These are phyloP conservation scores for Hypseocharis bilobata DNA, from an alignment of 441 rosid species.

Conservation along the genomic window DNA sequence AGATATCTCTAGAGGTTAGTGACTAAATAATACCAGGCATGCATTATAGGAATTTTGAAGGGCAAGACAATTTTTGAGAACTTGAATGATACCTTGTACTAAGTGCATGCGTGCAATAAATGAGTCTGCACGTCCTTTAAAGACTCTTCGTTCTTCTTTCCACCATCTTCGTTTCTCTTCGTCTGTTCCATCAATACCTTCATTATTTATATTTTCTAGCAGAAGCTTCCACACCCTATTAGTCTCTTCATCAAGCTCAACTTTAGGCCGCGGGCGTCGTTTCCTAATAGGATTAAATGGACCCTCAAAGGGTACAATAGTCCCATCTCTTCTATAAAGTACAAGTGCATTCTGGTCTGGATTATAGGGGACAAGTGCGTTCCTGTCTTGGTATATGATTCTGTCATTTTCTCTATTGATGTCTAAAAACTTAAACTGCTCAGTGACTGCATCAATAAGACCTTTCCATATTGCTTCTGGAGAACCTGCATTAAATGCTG, in stretches of 20 bases:
- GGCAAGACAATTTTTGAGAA: not conserved
- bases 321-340: slow-evolving; percentile 42
- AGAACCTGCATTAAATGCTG: slow-evolving; percentile 38
- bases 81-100: slow-evolving; percentile 68
- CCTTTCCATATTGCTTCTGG: slow-evolving; percentile 34
- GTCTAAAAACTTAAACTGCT: slow-evolving; percentile 31
- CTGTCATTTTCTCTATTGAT: slow-evolving; percentile 34
- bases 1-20: slow-evolving; percentile 21
- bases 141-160: slow-evolving; percentile 80
- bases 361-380: slow-evolving; percentile 44
- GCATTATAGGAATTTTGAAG: slow-evolving; percentile 12
- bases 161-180: slow-evolving; percentile 48
- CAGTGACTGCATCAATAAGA: slow-evolving; percentile 32
- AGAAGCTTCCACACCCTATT: slow-evolving; percentile 74
- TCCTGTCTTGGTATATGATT: slow-evolving; percentile 27
- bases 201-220: slow-evolving; percentile 62
- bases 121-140: slow-evolving; percentile 73
- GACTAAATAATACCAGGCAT: slow-evolving; percentile 5
- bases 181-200: slow-evolving; percentile 41
- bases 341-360: slow-evolving; percentile 49
- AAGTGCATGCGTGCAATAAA: slow-evolving; percentile 96
- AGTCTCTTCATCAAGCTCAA: slow-evolving; percentile 81
- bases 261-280: slow-evolving; percentile 66
- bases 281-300: slow-evolving; percentile 34
- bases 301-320: slow-evolving; percentile 37